A percentile compares a stretch with the other conserved stretches of the same genome.
These are phyloP conservation scores for Zygotorulaspora florentina DNA, from an alignment of 805 yeast genomes.

Conservation along the genomic window DNA sequence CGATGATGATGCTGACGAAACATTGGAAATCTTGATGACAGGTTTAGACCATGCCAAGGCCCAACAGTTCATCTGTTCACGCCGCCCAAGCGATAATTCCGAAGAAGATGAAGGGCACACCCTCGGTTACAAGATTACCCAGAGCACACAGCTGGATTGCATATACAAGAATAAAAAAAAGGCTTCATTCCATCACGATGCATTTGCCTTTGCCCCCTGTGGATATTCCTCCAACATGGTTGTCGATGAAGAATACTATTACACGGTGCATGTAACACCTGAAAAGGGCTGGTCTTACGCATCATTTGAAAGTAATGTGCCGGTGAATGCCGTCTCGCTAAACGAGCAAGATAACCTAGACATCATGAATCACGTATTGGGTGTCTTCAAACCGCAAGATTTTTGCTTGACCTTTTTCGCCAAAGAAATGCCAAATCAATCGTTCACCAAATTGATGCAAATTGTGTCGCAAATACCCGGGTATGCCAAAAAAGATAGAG, in stretches of 20 bases:
- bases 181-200: slow-evolving; percentile 56
- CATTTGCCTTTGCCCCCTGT: slow-evolving; percentile 89
- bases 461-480: slow-evolving; percentile 27
- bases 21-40: slow-evolving; percentile 89
- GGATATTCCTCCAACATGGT: slow-evolving; percentile 91
- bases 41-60: slow-evolving; percentile 60
- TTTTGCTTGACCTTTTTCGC: slow-evolving; percentile 59
- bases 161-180: slow-evolving; percentile 42
- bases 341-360: slow-evolving; percentile 43
- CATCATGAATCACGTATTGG: slow-evolving; percentile 57
- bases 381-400: slow-evolving; percentile 67
- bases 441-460: slow-evolving; percentile 35
- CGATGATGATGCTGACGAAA: slow-evolving; percentile 49
- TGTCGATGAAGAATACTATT: slow-evolving; percentile 56
- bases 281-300: slow-evolving; percentile 95
- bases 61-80: slow-evolving; percentile 51
- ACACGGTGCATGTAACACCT: slow-evolving; percentile 91
- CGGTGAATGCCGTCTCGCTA: slow-evolving; percentile 38
- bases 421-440: slow-evolving; percentile 29
- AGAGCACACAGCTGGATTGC: slow-evolving; percentile 55
- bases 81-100: slow-evolving; percentile 29
- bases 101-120: slow-evolving; percentile 61
- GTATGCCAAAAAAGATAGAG: slow-evolving; percentile 62
- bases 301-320: slow-evolving; percentile 86
- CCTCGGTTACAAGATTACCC: slow-evolving; percentile 67